These are phyloP conservation scores for Corylus heterophylla DNA, from an alignment of 306 rosid species.

Conservation along the genomic window DNA sequence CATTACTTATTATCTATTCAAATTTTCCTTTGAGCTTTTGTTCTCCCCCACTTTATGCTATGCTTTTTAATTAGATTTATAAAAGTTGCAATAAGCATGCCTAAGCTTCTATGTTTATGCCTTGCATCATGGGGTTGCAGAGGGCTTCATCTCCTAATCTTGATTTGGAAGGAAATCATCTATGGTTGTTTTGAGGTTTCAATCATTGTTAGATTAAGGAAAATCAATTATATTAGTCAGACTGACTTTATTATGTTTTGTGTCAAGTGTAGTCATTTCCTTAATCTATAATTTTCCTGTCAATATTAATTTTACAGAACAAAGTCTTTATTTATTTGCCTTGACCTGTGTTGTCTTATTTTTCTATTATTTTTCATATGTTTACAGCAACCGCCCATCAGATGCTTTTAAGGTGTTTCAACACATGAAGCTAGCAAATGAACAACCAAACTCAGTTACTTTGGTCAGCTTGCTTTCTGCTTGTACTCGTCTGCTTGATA, in stretches of 20 bases:
- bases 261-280: neutral
- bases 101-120: constrained; percentile 3
- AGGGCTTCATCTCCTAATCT: neutral
- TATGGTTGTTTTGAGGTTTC: neutral
- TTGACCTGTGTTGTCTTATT: neutral
- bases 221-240: neutral
- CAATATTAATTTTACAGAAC: neutral
- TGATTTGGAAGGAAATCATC: neutral
- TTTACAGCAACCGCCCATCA: constrained; percentile 29
- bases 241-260: neutral
- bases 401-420: constrained; percentile 38
- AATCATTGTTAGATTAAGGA: neutral
- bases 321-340: neutral
- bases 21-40: neutral
- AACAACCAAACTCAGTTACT: constrained; percentile 50
- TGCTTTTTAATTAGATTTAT: neutral
- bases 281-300: neutral
- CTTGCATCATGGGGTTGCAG: neutral
- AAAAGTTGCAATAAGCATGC: neutral
- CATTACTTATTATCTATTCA: neutral
- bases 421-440: constrained; percentile 37
- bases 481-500: constrained; percentile 35
- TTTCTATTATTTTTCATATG: neutral
- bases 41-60: neutral
- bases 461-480: constrained; percentile 61